Conservation (phyloP, 306 rosid genomes). For the Geum urbanum region DNA sequence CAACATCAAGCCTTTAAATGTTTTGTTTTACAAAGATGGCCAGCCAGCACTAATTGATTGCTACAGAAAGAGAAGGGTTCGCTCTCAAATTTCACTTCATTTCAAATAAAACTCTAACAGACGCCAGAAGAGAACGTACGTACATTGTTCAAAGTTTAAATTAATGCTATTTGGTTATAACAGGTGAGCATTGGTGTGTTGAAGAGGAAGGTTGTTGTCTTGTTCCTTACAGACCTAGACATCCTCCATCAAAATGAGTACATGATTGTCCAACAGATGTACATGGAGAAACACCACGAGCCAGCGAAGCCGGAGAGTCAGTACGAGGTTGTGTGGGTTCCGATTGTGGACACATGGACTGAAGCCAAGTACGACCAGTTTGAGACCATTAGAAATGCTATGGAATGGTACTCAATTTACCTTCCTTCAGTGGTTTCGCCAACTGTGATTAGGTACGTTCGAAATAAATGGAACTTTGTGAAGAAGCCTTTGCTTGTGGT, state of each 20-base stretch:
- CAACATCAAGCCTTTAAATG: constrained; percentile 46
- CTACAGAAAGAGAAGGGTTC: constrained; percentile 48
- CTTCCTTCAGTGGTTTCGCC: constrained; percentile 39
- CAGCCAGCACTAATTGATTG: constrained; percentile 46
- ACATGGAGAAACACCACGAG: constrained; percentile 30
- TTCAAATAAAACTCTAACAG: background rate
- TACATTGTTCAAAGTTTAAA: no score
- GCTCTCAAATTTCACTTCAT: constrained; percentile 7
- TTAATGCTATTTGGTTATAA: background rate
- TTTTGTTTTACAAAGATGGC: constrained; percentile 41
- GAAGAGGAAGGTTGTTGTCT: constrained; percentile 45
- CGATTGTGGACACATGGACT: constrained; percentile 36
- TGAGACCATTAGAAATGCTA: constrained; percentile 23
- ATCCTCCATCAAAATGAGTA: constrained; percentile 26
- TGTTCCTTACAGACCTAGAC: constrained; percentile 48
- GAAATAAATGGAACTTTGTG: constrained; percentile 45
- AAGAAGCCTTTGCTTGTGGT: constrained; percentile 51
- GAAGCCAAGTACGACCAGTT: constrained; percentile 19
- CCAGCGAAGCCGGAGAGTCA: constrained; percentile 34
- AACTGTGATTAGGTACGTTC: constrained; percentile 43
- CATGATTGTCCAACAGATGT: constrained; percentile 40
- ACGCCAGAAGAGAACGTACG: background rate
- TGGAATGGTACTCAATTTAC: constrained; percentile 49
- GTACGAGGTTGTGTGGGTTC: constrained; percentile 62
- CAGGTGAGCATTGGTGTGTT: constrained; percentile 46